Base-by-base conservation (phyloP, 768 basidiomycete species). In the Mycena maculata region DNA sequence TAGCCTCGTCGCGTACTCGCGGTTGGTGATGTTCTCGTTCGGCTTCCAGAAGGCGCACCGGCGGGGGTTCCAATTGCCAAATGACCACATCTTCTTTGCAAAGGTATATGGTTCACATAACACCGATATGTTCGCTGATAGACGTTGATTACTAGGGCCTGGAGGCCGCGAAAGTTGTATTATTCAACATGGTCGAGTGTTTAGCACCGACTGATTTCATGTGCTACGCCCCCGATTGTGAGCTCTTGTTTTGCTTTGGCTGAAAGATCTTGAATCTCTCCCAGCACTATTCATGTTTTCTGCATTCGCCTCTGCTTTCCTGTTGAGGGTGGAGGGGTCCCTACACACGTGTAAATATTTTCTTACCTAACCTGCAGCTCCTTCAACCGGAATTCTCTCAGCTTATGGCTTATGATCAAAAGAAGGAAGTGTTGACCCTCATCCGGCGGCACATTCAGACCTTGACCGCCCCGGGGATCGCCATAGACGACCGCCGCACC, bases 21-120 rank as follows among this genome's bases (percentile, higher is more conserved):
- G 93, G 16, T 86, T 94, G 12, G 93, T 94, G 52, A 92, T 94
- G 91, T 93, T 87, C 73, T 94, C 93, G 0, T 94, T 94, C 71
- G 92, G 91, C 6, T 94, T 94, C 79, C 92, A 94, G 69, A 90
- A 93, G 71, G 92, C 92, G 1, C 92, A 87, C 76, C 86, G 89
- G 70, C 86, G 90, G 10, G 91, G 92, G 1, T 84, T 92, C 30
- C 83, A 88, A 67, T 77, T 82, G 1, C 84, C 84, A 2, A n/a
- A n/a, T n/a, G 91, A 93, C 75, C 77, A 87, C 18, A 73, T 92
- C 25, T 91, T 91, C 76, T 88, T 93, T 67, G 85, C 82, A 60
- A 90, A 88, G 83, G 92, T 90, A 30, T 18, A 81, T 65, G 42
- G 6, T 27, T 18, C 15, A 10, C n/a, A 28, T 25, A 45, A n/a